Evolutionary conservation across 2,329 filamentous ascomycete genomes (phyloP).

Genomic region (Tolypocladium tundrense): DNA sequence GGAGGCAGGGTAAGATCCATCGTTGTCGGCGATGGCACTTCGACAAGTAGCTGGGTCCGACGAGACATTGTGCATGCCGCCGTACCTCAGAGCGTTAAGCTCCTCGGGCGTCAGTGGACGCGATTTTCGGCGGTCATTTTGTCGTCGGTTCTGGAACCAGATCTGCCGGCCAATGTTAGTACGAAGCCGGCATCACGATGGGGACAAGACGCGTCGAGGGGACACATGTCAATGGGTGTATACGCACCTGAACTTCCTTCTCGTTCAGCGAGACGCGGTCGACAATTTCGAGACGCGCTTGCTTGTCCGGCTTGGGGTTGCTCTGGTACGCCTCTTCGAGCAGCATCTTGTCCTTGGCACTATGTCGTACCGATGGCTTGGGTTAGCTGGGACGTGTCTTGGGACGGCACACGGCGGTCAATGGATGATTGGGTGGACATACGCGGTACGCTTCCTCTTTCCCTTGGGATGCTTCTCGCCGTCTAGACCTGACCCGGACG

Average conservation of each 20-base stretch:
- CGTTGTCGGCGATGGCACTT: slow-evolving; percentile 14
- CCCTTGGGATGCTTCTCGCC: slow-evolving; percentile 42
- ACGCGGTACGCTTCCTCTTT: slow-evolving; percentile 55
- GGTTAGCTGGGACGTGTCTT: slow-evolving; percentile 6
- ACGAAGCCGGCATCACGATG: not conserved
- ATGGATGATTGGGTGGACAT: slow-evolving; percentile 19
- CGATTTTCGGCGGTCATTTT: slow-evolving; percentile 85
- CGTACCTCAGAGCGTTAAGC: slow-evolving; percentile 50
- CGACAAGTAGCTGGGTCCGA: slow-evolving; percentile 29
- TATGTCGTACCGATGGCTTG: slow-evolving; percentile 24
- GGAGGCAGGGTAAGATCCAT: slow-evolving; percentile 15
- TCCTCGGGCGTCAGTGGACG: slow-evolving; percentile 73
- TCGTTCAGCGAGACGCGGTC: slow-evolving; percentile 79
- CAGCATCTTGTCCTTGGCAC: slow-evolving; percentile 78
- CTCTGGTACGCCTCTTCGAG: slow-evolving; percentile 76
- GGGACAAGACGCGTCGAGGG: not conserved
- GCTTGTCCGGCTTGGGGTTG: slow-evolving; percentile 88
- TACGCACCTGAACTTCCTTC: slow-evolving; percentile 87
- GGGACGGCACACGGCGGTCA: not conserved
- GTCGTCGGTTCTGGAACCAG: slow-evolving; percentile 93
- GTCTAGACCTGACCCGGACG: slow-evolving; percentile 12
- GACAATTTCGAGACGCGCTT: slow-evolving; percentile 74
- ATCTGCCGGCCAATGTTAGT: slow-evolving; percentile 49
- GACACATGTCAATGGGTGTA: not conserved
- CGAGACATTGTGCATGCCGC: slow-evolving; percentile 41